Base-by-base conservation (phyloP, 225 moss, liverwort and hornwort genomes). In the Lunularia cruciata region DNA sequence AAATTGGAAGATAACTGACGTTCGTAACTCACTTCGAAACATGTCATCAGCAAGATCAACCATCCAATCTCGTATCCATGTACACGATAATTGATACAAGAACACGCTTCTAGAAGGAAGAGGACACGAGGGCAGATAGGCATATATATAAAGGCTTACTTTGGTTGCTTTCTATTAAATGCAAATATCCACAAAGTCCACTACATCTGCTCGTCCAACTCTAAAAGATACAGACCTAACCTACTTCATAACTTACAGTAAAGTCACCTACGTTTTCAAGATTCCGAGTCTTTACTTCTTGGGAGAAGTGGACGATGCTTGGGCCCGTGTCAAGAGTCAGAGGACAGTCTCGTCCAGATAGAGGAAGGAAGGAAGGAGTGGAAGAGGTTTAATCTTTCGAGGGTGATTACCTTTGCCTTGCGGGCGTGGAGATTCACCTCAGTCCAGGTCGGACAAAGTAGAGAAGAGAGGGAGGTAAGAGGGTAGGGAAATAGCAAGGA, bases 121-220 rank as follows among this genome's bases (percentile, higher is more conserved):
- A 58, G 5, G 11, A 34, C 58, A 30, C 13, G 18, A 33, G 6
- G 1, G 14, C 6, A 2, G 36, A 22, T 36, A 8, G 18, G 9
- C 1, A 26, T 35, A 23, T 39, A 62, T 39, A 42, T 26, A 3
- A 63, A 63, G 43, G 42, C 43, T 28, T 43, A 6, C 43, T 63
- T 43, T 39, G 42, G n/a, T 42, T 42, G 40, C 27, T 12, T 40
- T 57, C 57, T 57, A 34, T 34, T 57, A 33, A 57, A 79, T 0
- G 79, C 81, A 22, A 8, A 14, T 40, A 37, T 63, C 63, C 60
- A 43, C 27, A 63, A 6, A 27, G 61, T 39, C 15, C 42, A 22
- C 40, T 42, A 15, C 35, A 26, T 28, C 43, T 40, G 63, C 40
- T 63, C 63, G 1, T 63, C 63, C 43, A 63, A 42, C 11, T 60